A percentile compares a stretch with the other conserved stretches of the same genome.
Conservation (phyloP, 768 basidiomycete genomes). For the Suillus subalutaceus region DNA sequence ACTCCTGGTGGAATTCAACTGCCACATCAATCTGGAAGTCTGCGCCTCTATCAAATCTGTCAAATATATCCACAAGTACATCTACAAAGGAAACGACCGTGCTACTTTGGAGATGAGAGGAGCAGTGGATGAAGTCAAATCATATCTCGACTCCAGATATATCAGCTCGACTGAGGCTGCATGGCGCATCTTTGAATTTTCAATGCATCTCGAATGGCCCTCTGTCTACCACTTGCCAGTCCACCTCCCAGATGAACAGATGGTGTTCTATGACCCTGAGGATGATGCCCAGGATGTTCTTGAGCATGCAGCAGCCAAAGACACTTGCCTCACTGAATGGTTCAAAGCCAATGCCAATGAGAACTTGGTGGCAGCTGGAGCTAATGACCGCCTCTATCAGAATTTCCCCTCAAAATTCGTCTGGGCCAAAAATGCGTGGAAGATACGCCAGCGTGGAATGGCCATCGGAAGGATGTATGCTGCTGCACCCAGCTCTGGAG, state of each 20-base stretch:
- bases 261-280: slow-evolving; percentile 39
- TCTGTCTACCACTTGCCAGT: slow-evolving; percentile 43
- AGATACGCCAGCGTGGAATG: slow-evolving; percentile 14
- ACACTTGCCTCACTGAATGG: slow-evolving; percentile 33
- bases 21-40: slow-evolving; percentile 56
- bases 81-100: slow-evolving; percentile 51
- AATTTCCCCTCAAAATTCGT: slow-evolving; percentile 18
- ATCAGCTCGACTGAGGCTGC: slow-evolving; percentile 38
- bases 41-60: slow-evolving; percentile 38
- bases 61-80: slow-evolving; percentile 53
- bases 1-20: slow-evolving; percentile 38
- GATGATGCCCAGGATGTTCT: slow-evolving; percentile 31
- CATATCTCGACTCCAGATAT: slow-evolving; percentile 42
- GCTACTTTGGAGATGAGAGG: slow-evolving; percentile 36
- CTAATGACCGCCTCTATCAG: too few species aligned
- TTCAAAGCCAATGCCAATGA: slow-evolving; percentile 31
- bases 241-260: slow-evolving; percentile 42
- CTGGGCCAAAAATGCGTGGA: slow-evolving; percentile 27
- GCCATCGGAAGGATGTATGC: slow-evolving; percentile 38
- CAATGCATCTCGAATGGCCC: slow-evolving; percentile 37
- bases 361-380: too few species aligned
- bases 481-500: slow-evolving; percentile 33
- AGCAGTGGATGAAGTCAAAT: slow-evolving; percentile 37
- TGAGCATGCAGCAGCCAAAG: slow-evolving; percentile 13
- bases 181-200: slow-evolving; percentile 38